These are phyloP conservation scores for Candida tropicalis DNA, from an alignment of 1,139 yeast genomes.

Conservation along the genomic window DNA sequence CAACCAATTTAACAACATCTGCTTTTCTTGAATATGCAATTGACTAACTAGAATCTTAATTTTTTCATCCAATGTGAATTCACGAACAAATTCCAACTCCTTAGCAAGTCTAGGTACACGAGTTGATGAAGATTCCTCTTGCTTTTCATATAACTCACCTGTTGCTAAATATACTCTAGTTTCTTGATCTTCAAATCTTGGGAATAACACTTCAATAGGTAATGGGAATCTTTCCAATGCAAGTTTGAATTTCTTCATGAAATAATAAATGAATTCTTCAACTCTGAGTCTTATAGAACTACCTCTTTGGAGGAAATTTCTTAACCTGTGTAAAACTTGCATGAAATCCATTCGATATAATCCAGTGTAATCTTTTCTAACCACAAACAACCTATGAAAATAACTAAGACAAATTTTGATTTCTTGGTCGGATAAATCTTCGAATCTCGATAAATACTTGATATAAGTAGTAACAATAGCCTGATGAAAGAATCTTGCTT, in stretches of 20 bases:
- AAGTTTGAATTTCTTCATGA: conserved; percentile 61
- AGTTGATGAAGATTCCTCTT: conserved; percentile 19
- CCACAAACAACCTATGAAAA: conserved; percentile 70
- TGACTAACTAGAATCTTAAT: conserved; percentile 52
- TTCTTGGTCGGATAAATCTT: conserved; percentile 62
- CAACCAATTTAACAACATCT: conserved; percentile 44
- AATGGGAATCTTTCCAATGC: conserved; percentile 54
- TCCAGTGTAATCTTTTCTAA: conserved; percentile 59
- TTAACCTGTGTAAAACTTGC: conserved; percentile 35
- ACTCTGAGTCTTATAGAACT: conserved; percentile 56
- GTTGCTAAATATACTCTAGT: conserved; percentile 42
- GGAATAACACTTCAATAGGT: conserved; percentile 72
- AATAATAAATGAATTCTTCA: conserved; percentile 67
- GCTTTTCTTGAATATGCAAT: conserved; percentile 48
- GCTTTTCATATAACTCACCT: conserved; percentile 50
- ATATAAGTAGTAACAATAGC: conserved; percentile 54
- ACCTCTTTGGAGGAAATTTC: conserved; percentile 33
- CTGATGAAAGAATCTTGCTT: conserved; percentile 43
- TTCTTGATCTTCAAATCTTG: conserved; percentile 53
- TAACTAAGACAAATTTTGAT: conserved; percentile 68
- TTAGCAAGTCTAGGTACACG: conserved; percentile 32
- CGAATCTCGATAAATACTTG: conserved; percentile 53
- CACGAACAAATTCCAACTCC: conserved; percentile 41
- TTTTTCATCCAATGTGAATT: conserved; percentile 37
- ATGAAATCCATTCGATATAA: conserved; percentile 79